Base-by-base conservation (phyloP, 495 filamentous ascomycete genomes). In the Antarctomyces pellizariae region DNA sequence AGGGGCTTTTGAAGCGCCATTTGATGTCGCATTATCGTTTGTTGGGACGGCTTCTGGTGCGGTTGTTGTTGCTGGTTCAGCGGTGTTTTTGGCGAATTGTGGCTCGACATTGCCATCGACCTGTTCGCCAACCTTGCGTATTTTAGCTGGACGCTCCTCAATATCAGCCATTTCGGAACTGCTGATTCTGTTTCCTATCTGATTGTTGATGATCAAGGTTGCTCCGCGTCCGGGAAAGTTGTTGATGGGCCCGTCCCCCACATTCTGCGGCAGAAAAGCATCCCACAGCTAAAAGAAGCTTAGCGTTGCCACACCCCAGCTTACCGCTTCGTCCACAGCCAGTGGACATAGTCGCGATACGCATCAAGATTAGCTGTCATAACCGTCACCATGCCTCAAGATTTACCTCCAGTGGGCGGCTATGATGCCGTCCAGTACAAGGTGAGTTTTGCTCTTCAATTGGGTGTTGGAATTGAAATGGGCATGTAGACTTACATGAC, bases 381-480 rank as follows among this genome's bases (percentile, higher is more conserved):
- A 16, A 33, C 36, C 19, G 42, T 42, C 52, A 60, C 14, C 27
- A 72, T 75, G 69, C 63, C 65, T 45, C 69, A 75, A 66, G 86
- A 95, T 67, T 75, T 97, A 58, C 86, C 86, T 53, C 86, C 86
- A 36, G 42, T 48, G 42, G 86, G 86, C 56, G 86, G 86, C 62
- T 97, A 97, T 50, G 74, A 64, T 42, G 74, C 80, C 38, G 70
- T 97, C 28, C 86, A 95, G 53, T 97, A 90, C 61, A 91, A 91
- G 67, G 76, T 82, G 50, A 37, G 59, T 51, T 33, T 27, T 38
- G 17, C 5, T 29, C 24, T 13, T 28, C 22, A 5, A 22, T 14
- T 23, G 11, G 14, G 5, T 15, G 24, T 30, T 6, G 22, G 18
- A 3, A 9, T 9, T n/a, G 5, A 3, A 31, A 23, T 26, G 25